Evolutionary conservation across 768 basidiomycete genomes (phyloP), one percentile per base, ranked within the genome.

Genomic region (Mycena alexandri): DNA sequence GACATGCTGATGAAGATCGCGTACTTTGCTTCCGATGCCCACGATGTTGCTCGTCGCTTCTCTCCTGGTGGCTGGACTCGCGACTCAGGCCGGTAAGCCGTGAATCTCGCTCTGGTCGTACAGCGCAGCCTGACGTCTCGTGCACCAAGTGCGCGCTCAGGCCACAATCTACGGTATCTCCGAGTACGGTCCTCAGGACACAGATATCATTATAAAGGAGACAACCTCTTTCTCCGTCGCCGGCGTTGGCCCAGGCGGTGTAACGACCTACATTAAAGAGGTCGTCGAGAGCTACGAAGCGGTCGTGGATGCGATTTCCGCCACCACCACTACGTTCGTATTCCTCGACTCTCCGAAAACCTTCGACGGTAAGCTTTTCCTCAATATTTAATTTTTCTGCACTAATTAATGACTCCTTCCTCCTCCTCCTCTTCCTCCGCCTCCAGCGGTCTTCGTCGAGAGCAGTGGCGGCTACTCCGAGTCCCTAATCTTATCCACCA

Each of bases 221-320:
- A 53, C 51, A n/a, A 33, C 51, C 29, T 53, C 51, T n/a, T 53
- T 53, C 51, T 53, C 51, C 51, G 51, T 36, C 51, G 51, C 44
- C 58, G 58, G 42, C 24, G 44, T 47, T 34, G 58, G 58, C 33
- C 42, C 58, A 25, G 34, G 46, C 44, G 44, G 58, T 29, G 58
- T 44, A 47, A 59, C 44, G n/a, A 59, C 58, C 21, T 59, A 59
- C 33, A 44, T 59, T 46, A 44, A 33, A 46, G 42, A 59, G 44
- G 58, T 44, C 13, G 58, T 59, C 16, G 58, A 59, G 58, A 59
- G 25, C 44, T 59, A 59, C 58, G 44, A 59, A 34, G 58, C 58
- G 29, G 12, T 44, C 24, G 44, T 59, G 44, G 42, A 44, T 38
- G 42, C 58, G 44, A 47, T 34, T 17, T 44, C 58, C 51, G 51